Percentiles rank a stretch among this genome's conserved stretches.
Conservation (phyloP, 352 stramenopile species). For the Phytophthora rubi region DNA sequence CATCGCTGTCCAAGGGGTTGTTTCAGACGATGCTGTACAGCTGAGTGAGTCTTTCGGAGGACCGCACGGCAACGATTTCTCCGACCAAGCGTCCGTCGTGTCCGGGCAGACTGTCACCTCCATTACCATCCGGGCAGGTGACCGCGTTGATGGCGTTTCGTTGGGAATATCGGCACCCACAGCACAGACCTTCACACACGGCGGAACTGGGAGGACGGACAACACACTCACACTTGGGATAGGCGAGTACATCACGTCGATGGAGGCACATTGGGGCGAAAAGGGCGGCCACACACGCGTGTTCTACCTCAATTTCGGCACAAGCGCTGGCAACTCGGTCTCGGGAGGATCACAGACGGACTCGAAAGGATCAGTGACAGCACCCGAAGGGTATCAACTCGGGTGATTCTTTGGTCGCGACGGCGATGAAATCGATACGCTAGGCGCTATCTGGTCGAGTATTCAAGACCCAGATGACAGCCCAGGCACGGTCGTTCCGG, state of each 20-base stretch:
- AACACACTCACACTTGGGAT: slow-evolving; percentile 29
- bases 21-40: slow-evolving; percentile 21
- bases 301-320: slow-evolving; percentile 35
- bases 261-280: slow-evolving; percentile 33
- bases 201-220: slow-evolving; percentile 18
- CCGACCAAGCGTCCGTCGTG: slow-evolving; percentile 24
- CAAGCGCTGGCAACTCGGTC: slow-evolving; percentile 26
- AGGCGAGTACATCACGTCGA: slow-evolving; percentile 29
- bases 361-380: slow-evolving; percentile 16
- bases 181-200: slow-evolving; percentile 28
- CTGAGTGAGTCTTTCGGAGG: slow-evolving; percentile 29
- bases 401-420: slow-evolving; percentile 32
- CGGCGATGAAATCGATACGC: slow-evolving; percentile 31
- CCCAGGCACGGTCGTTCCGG: slow-evolving; percentile 17
- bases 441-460: slow-evolving; percentile 32
- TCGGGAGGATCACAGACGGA: slow-evolving; percentile 25
- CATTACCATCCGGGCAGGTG: slow-evolving; percentile 22
- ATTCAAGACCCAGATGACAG: slow-evolving; percentile 8
- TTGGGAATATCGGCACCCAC: slow-evolving; percentile 22
- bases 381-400: slow-evolving; percentile 24
- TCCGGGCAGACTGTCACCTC: slow-evolving; percentile 19
- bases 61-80: slow-evolving; percentile 30
- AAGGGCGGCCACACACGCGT: slow-evolving; percentile 28
- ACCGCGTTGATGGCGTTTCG: slow-evolving; percentile 26
- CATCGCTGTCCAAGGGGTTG: neutral